A percentile compares a stretch with the other conserved stretches of the same genome.
Evolutionary conservation across 306 rosid genomes (phyloP).

Genomic region (Rosa multiflora): DNA sequence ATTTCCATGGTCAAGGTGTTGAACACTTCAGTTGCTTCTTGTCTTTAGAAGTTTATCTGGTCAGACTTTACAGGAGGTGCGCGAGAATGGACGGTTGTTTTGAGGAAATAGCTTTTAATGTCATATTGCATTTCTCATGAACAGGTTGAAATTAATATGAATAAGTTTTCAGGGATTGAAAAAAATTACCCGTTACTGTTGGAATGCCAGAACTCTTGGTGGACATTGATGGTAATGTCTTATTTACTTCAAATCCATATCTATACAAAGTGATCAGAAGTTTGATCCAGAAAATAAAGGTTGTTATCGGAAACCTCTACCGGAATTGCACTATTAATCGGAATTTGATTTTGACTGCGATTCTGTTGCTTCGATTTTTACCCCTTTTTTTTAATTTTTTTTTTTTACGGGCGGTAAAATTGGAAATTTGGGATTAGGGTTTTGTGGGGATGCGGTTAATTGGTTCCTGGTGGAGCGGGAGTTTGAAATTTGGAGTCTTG

Average conservation of each 20-base stretch:
- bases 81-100: neutral
- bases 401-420: neutral
- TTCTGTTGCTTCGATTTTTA: neutral
- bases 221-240: neutral
- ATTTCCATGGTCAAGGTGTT: neutral
- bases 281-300: neutral
- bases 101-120: neutral
- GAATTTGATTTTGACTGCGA: neutral
- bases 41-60: neutral
- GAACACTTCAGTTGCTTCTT: neutral
- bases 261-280: neutral
- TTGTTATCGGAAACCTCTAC: neutral
- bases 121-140: neutral
- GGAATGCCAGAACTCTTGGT: too few relatives aligned
- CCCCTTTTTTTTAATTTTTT: neutral
- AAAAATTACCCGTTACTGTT: neutral
- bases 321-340: neutral
- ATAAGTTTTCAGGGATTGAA: neutral
- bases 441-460: neutral
- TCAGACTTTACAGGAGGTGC: neutral
- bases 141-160: neutral
- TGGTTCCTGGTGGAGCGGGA: neutral
- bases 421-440: neutral
- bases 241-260: neutral
- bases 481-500: neutral